Conservation (phyloP, 371 early-diverging fungal species). For the Mortierella sp. region DNA sequence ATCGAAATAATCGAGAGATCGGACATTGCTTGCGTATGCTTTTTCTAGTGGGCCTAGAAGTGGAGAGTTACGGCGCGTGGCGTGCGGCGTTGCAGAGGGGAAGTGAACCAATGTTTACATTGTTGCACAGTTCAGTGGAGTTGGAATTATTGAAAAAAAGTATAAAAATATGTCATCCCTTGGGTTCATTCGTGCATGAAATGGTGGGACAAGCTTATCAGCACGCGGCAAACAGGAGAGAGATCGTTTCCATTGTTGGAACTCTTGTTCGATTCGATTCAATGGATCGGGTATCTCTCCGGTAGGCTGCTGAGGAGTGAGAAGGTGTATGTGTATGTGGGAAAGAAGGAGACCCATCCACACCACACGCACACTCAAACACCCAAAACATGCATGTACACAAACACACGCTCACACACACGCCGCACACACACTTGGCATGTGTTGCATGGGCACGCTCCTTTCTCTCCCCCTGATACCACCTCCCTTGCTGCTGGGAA, state of each 20-base stretch:
- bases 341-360: neutral
- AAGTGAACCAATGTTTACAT: neutral
- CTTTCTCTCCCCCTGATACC: neutral
- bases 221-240: neutral
- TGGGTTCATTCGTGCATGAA: too few species aligned
- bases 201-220: neutral
- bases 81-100: too few species aligned
- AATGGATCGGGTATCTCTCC: neutral
- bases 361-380: too few species aligned
- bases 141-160: too few species aligned
- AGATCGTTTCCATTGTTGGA: constrained; percentile 9
- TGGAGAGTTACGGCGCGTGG: neutral
- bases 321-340: neutral
- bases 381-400: too few species aligned
- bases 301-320: neutral
- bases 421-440: too few species aligned
- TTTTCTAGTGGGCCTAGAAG: too few species aligned
- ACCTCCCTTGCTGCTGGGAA: too few species aligned
- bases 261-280: neutral
- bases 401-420: neutral
- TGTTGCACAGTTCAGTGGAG: neutral
- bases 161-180: too few species aligned
- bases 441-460: neutral
- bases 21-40: too few species aligned
- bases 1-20: neutral